phyloP scores from a whole-genome alignment of 805 yeast species.

The Cyberlindnera maritima region DNA sequence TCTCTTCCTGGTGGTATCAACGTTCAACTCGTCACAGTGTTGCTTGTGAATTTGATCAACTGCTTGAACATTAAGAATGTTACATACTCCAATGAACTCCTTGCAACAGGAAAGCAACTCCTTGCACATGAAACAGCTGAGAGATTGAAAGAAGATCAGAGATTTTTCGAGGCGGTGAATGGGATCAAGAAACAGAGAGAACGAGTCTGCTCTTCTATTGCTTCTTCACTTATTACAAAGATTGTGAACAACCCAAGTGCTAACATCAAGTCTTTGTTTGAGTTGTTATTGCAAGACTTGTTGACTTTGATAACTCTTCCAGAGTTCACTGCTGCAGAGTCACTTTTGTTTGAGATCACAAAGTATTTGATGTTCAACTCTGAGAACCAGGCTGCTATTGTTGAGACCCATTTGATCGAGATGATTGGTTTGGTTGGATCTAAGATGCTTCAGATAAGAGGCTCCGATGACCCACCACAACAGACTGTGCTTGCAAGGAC shows the following conservation, averaged over 20 bases:
- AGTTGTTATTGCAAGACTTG: slow-evolving; percentile 56
- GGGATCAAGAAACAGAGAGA: slow-evolving; percentile 9
- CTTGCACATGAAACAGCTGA: slow-evolving; percentile 15
- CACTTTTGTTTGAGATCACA: slow-evolving; percentile 44
- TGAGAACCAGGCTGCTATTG: slow-evolving; percentile 35
- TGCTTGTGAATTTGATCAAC: slow-evolving; percentile 45
- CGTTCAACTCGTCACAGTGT: slow-evolving; percentile 47
- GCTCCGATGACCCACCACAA: slow-evolving; percentile 13
- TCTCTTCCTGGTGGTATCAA: slow-evolving; percentile 42
- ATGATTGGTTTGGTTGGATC: slow-evolving; percentile 60
- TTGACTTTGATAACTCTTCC: slow-evolving; percentile 47
- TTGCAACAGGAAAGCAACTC: slow-evolving; percentile 5
- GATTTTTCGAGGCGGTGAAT: slow-evolving; percentile 1
- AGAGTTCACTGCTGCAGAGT: slow-evolving; percentile 61
- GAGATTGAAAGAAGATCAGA: slow-evolving; percentile 13
- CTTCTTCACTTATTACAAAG: slow-evolving; percentile 19
- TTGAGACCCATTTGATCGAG: slow-evolving; percentile 56
- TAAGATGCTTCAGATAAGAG: slow-evolving; percentile 39
- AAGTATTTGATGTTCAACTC: slow-evolving; percentile 39
- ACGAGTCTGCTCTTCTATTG: slow-evolving; percentile 10
- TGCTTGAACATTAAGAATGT: slow-evolving; percentile 30
- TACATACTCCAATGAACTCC: slow-evolving; percentile 16
- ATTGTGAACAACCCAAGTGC: slow-evolving; percentile 33
- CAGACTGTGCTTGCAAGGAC: neutral
- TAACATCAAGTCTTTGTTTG: slow-evolving; percentile 40